A percentile compares a stretch with the other conserved stretches of the same genome.
Conservation (phyloP, 2,329 filamentous ascomycete genomes). For the Phialocephala subalpina region DNA sequence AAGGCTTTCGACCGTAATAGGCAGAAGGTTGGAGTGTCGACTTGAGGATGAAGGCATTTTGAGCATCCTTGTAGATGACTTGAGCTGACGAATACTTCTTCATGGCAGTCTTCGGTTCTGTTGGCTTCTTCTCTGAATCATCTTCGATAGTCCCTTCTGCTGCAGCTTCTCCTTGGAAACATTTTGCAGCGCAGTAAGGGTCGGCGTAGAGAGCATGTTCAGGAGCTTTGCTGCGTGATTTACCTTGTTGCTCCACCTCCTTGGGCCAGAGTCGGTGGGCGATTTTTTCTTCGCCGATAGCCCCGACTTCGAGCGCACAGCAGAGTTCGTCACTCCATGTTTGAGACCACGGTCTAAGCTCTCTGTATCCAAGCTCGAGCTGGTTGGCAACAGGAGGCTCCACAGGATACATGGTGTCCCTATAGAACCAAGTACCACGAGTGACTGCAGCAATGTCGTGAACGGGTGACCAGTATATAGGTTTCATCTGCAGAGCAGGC, state of each 20-base stretch:
- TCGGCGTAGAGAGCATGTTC: constrained; percentile 48
- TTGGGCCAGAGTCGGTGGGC: constrained; percentile 81
- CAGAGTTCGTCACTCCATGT: constrained; percentile 93
- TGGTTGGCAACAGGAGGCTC: constrained; percentile 88
- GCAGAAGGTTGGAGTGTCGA: constrained; percentile 85
- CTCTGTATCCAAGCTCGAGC: constrained; percentile 88
- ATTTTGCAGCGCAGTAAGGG: constrained; percentile 66
- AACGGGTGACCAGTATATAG: constrained; percentile 96
- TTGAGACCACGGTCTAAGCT: constrained; percentile 86
- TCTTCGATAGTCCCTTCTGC: constrained; percentile 57
- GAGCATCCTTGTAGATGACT: constrained; percentile 84
- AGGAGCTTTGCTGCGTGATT: constrained; percentile 39
- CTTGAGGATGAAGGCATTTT: constrained; percentile 84
- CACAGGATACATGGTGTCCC: constrained; percentile 91
- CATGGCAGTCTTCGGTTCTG: constrained; percentile 39
- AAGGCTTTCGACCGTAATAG: constrained; percentile 82
- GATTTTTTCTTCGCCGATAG: constrained; percentile 90
- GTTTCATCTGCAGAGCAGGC: constrained; percentile 86
- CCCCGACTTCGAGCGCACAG: constrained; percentile 89
- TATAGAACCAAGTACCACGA: constrained; percentile 96
- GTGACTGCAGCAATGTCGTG: constrained; percentile 86
- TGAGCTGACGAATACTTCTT: constrained; percentile 77
- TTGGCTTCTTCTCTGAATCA: constrained; percentile 28
- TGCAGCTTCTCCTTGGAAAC: constrained; percentile 66
- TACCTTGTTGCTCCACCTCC: constrained; percentile 48